These are phyloP conservation scores for Euclidium syriacum DNA, from an alignment of 345 rosid genomes.

Conservation along the genomic window DNA sequence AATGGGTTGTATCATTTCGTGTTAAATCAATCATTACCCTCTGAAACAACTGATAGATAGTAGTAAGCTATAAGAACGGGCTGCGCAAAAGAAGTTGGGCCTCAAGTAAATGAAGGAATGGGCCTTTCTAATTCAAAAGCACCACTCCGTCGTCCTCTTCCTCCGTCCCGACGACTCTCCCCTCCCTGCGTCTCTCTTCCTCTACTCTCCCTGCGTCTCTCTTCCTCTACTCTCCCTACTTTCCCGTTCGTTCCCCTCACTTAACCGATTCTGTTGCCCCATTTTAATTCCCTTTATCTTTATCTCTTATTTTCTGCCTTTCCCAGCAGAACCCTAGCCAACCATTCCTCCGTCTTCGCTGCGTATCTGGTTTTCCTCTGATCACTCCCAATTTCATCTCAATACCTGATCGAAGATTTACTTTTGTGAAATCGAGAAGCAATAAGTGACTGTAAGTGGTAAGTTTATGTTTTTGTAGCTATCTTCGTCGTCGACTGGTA, in stretches of 20 bases:
- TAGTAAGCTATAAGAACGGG: background rate
- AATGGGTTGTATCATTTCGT: background rate
- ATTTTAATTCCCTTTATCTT: background rate
- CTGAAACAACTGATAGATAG: background rate
- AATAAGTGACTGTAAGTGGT: background rate
- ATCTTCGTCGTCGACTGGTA: background rate
- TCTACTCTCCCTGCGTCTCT: background rate
- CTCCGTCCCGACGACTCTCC: background rate
- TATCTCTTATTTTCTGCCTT: background rate
- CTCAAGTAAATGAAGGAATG: background rate
- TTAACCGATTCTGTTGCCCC: background rate
- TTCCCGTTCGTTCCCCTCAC: background rate
- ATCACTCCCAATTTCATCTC: background rate
- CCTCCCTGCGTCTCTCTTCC: background rate
- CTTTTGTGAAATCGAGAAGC: background rate
- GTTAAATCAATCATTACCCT: background rate
- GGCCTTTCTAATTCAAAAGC: background rate
- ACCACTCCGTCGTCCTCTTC: background rate
- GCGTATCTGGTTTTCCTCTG: background rate
- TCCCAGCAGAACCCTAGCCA: background rate
- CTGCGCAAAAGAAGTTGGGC: conserved; percentile 3
- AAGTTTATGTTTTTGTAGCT: background rate
- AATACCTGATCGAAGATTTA: too few relatives aligned
- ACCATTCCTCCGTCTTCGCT: background rate
- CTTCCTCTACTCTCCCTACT: background rate